Conservation (phyloP, 1,284 basidiomycete genomes). For the Ceratobasidium sp. region DNA sequence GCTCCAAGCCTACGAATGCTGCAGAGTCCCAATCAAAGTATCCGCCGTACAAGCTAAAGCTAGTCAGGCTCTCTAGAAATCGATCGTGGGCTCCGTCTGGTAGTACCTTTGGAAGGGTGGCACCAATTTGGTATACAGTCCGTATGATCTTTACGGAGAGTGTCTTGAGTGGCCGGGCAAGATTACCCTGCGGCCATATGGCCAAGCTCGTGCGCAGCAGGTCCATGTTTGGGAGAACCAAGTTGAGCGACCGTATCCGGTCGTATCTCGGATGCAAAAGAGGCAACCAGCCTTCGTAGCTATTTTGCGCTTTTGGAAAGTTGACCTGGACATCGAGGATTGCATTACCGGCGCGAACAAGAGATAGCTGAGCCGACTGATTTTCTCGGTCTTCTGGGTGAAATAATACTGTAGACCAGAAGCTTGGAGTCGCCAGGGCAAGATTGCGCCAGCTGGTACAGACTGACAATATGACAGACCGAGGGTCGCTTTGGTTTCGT, state of each 20-base stretch:
- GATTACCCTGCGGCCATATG: background rate
- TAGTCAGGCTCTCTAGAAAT: background rate
- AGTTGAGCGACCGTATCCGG: background rate
- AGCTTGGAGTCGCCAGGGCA: background rate
- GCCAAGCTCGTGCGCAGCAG: background rate
- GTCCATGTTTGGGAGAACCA: background rate
- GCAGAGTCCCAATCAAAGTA: constrained; percentile 1
- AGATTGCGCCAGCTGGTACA: background rate
- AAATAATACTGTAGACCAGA: background rate
- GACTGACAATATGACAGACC: background rate
- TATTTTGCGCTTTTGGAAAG: background rate
- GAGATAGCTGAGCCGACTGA: background rate
- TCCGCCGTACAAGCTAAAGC: background rate
- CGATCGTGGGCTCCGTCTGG: background rate
- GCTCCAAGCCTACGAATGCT: background rate
- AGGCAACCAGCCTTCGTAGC: background rate
- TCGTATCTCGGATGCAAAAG: background rate
- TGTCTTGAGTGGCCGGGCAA: background rate
- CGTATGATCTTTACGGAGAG: background rate
- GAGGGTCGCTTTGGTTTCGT: background rate
- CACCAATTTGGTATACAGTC: background rate
- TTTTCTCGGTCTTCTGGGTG: background rate
- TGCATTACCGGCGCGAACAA: background rate
- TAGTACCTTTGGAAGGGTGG: background rate
- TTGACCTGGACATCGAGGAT: background rate